Evolutionary conservation across 495 filamentous ascomycete genomes (phyloP), one percentile per base, ranked within the genome.

Genomic region (Aspergillus sclerotioniger): DNA sequence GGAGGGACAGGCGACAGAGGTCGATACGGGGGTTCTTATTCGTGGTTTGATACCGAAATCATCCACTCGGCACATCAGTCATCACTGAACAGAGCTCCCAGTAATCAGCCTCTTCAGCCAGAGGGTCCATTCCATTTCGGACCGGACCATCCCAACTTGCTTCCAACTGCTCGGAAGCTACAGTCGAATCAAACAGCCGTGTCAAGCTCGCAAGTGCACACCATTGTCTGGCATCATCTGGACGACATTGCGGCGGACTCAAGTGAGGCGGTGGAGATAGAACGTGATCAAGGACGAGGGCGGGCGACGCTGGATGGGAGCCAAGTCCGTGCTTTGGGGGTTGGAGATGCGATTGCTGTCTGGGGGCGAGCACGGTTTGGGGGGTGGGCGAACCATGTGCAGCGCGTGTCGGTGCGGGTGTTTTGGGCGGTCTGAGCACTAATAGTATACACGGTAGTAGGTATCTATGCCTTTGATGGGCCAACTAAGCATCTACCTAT

Each of bases 21-120:
- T 41, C 82, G 78, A n/a, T 90, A 82, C 62, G 55, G 70, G 5
- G 70, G 63, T 13, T 86, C 85, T 0, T 88, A 71, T 67, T 90
- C 87, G 0, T 92, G 88, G 88, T 90, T 90, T 62, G 87, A 89
- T 45, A 80, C 75, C 4, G 85, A 85, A 31, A 60, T 78, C 3
- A 63, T 73, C 17, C 70, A 45, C 17, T 57, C 53, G 0, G 70
- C 71, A 8, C 69, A 74, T 28, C 33, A 57, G 16, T 29, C 39
- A 15, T 8, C 51, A 37, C 48, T 54, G n/a, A 37, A 8, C 12
- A 50, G 53, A 32, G 21, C 46, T 32, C 35, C 43, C 44, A 54
- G 39, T 45, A 35, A 37, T 28, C 37, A 48, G 60, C 16, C 51
- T 9, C 19, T 39, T 13, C 51, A 54, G 3, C 54, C 63, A 17